These are phyloP conservation scores for Actinidia chinensis DNA, from an alignment of 179 eudicot genomes.

Conservation along the genomic window DNA sequence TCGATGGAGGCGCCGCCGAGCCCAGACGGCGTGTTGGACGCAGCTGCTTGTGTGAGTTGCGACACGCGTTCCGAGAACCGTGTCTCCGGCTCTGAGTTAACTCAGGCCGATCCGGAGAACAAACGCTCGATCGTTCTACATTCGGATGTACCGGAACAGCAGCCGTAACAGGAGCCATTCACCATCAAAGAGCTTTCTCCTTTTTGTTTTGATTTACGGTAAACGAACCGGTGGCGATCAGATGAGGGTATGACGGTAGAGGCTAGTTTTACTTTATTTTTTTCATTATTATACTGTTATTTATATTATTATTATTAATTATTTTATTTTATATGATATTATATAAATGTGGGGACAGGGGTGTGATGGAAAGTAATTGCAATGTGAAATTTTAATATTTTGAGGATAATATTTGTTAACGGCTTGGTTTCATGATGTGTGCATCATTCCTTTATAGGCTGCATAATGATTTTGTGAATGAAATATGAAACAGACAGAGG, in stretches of 20 bases:
- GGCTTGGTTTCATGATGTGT: too few relatives aligned
- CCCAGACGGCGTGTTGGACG: constrained; percentile 33
- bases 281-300: too few relatives aligned
- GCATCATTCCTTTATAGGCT: too few relatives aligned
- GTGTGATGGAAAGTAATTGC: too few relatives aligned
- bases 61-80: constrained; percentile 23
- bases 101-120: constrained; percentile 9
- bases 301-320: too few relatives aligned
- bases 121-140: constrained; percentile 20
- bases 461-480: too few relatives aligned
- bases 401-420: too few relatives aligned
- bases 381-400: too few relatives aligned
- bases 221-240: background rate
- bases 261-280: background rate
- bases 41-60: constrained; percentile 30
- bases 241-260: background rate
- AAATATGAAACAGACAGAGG: too few relatives aligned
- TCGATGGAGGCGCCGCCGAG: too few relatives aligned
- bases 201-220: background rate
- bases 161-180: background rate
- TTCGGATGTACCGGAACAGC: constrained; percentile 24
- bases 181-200: constrained; percentile 21
- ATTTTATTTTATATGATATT: too few relatives aligned
- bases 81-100: background rate
- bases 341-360: too few relatives aligned